Base-by-base conservation (phyloP, 345 rosid species). In the Anastatica hierochuntica region DNA sequence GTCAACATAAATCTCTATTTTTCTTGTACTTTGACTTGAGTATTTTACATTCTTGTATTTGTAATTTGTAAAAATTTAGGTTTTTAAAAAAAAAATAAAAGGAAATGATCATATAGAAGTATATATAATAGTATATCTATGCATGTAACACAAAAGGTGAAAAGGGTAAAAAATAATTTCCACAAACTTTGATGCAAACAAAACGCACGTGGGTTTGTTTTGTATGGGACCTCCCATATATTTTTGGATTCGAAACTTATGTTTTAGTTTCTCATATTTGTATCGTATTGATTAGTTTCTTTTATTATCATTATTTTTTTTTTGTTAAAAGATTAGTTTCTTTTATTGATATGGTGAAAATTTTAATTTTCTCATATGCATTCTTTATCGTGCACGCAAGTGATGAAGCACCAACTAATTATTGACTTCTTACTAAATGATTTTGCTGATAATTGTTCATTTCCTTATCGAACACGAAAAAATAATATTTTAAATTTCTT, bases 121-220 rank as follows among this genome's bases (percentile, higher is more conserved):
- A 4, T 27, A n/a, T n/a, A n/a, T n/a, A n/a, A n/a, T n/a, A n/a
- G n/a, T n/a, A n/a, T n/a, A n/a, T n/a, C n/a, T n/a, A n/a, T 27
- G 8, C 1, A 27, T 27, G 31, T 7, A 27, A 3, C 31, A 7
- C 1, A 19, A 10, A 56, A 36, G n/a, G 4, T 36, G 29, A 33
- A 42, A 58, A 66, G 55, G 60, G 27, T 6, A 38, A 52, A 56
- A 49, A 38, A 36, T n/a, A n/a, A n/a, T 71, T 44, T 65, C 60
- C 49, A 72, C 79, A 49, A 60, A 71, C 74, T 81, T 68, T 72
- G 71, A 74, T 72, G 88, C 68, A 69, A 45, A 62, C 24, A 49
- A 54, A 30, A 62, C 64, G 74, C 88, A 78, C 88, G 82, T 78
- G 88, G 68, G 43, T 27, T 71, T 74, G 80, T 70, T 33, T 58